Conservation (phyloP, 78 protist species). For the Dictyostelium discoideum region DNA sequence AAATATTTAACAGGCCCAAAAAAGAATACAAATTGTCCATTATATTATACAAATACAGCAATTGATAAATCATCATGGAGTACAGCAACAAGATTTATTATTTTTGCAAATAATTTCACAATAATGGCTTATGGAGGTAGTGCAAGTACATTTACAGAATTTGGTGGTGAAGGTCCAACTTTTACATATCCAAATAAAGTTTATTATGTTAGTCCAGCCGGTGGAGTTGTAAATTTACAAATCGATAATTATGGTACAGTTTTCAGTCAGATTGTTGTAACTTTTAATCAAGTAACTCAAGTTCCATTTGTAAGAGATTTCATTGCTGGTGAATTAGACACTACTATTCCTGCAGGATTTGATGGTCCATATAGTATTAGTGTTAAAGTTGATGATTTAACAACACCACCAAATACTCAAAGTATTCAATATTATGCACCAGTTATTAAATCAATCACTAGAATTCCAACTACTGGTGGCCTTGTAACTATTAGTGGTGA, state of each 20-base stretch:
- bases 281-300: not conserved
- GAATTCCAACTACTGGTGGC: slow-evolving; percentile 35
- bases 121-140: not conserved
- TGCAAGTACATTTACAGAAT: slow-evolving; percentile 5
- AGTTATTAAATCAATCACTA: not conserved
- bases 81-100: not conserved
- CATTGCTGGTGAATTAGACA: not conserved
- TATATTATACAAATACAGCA: not conserved
- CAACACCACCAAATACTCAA: not conserved
- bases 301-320: not conserved
- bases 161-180: slow-evolving; percentile 15
- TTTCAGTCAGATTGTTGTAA: not conserved
- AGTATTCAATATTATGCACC: slow-evolving; percentile 15
- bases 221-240: not conserved
- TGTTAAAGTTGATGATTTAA: slow-evolving; percentile 9
- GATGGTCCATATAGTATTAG: slow-evolving; percentile 11
- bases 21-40: not conserved
- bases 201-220: not conserved
- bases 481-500: not conserved
- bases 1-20: slow-evolving; percentile 16
- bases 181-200: not conserved
- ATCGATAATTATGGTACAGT: slow-evolving; percentile 60
- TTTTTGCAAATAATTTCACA: not conserved
- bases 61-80: not conserved
- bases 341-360: slow-evolving; percentile 25